Percentiles rank a stretch among this genome's conserved stretches.
These are phyloP conservation scores for Clitopilus hobsonii DNA, from an alignment of 768 basidiomycete species.

Conservation along the genomic window DNA sequence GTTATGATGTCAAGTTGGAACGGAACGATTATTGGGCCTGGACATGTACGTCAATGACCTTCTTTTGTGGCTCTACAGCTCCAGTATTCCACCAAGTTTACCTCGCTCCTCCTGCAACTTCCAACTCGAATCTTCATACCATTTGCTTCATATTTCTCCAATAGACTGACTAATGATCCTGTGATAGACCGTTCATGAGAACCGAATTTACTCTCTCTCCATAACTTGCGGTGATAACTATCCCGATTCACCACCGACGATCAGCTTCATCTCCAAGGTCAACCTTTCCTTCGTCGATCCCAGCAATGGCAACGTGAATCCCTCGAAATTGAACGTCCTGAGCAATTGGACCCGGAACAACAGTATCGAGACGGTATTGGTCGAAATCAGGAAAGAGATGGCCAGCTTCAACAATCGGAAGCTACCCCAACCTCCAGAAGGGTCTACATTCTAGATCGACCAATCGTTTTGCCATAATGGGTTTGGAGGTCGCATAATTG, in stretches of 20 bases:
- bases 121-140: neutral
- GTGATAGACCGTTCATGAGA: constrained; percentile 96
- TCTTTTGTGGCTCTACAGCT: neutral
- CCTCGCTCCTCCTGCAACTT: neutral
- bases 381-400: constrained; percentile 98
- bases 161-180: no score
- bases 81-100: neutral
- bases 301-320: constrained; percentile 74
- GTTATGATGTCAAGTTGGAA: constrained; percentile 99
- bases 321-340: constrained; percentile 65
- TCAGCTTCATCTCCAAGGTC: constrained; percentile 85
- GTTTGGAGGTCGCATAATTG: no score
- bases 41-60: constrained; percentile 62
- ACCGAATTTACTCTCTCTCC: constrained; percentile 94
- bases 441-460: constrained; percentile 63
- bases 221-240: constrained; percentile 78
- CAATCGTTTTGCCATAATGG: no score
- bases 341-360: constrained; percentile 67
- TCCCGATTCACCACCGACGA: constrained; percentile 71
- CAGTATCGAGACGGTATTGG: constrained; percentile 85
- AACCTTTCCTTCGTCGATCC: constrained; percentile 90
- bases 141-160: no score
- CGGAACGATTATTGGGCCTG: constrained; percentile 97
- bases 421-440: constrained; percentile 92
- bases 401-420: constrained; percentile 87